phyloP scores from a whole-genome alignment of 75 land plant genomes.

The Picea glauca region DNA sequence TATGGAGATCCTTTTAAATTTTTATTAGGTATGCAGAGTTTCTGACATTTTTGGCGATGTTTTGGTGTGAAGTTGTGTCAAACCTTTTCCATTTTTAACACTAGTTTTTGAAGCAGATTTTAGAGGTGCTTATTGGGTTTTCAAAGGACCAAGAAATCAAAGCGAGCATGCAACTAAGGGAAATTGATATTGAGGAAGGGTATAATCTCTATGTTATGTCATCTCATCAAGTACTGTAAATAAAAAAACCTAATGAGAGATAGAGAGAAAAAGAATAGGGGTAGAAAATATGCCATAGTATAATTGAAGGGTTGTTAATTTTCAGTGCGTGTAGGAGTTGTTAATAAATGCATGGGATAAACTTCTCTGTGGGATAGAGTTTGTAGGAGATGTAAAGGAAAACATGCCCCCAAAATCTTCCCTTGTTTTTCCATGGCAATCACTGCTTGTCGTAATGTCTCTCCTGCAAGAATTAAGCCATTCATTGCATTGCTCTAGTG shows the following conservation, averaged over 20 bases:
- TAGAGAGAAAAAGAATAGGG: background rate
- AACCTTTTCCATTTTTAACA: background rate
- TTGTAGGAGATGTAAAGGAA: conserved; percentile 60
- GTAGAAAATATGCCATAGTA: background rate
- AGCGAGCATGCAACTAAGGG: conserved; percentile 49
- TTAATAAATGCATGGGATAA: conserved; percentile 75
- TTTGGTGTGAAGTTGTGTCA: background rate
- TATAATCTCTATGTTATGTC: conserved; percentile 38
- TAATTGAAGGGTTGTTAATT: background rate
- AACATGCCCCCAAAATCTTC: conserved; percentile 37
- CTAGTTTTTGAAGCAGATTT: conserved; percentile 25
- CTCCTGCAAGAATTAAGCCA: conserved; percentile 64
- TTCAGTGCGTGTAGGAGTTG: conserved; percentile 38
- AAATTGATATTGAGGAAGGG: conserved; percentile 63
- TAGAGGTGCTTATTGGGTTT: conserved; percentile 50
- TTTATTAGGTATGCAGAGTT: conserved; percentile 19
- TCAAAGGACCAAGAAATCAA: conserved; percentile 70
- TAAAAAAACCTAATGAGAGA: background rate
- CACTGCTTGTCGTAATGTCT: conserved; percentile 6
- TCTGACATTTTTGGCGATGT: background rate
- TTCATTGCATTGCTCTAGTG: no score
- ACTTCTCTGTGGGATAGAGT: conserved; percentile 67
- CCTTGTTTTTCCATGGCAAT: no score
- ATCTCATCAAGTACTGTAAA: conserved; percentile 41
- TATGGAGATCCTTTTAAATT: conserved; percentile 31